Base-by-base conservation (phyloP, 805 yeast species). In the Suhomyces faveliae region DNA sequence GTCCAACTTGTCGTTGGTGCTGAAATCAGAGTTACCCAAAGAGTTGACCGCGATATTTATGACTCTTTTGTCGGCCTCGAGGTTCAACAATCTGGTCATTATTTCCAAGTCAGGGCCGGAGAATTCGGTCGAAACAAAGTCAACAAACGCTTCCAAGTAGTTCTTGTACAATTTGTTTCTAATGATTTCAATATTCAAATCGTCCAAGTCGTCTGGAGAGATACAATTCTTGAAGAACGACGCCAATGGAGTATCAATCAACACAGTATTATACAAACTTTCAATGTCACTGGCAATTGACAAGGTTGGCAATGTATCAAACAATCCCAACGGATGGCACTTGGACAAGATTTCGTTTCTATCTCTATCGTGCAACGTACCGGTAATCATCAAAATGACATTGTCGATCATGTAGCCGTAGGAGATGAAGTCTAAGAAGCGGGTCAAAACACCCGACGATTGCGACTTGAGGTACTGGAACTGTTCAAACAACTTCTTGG, bases 361-460 rank as follows among this genome's bases (percentile, higher is more conserved):
- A 68, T 95, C 97, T 61, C 98, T 80, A 62, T 91, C 96, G 64
- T 94, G 99, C 51, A 94, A 80, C 0, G 99, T 90, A 19, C 99
- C 99, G 1, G 97, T 91, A 62, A 94, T 92, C 86, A 94, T 87
- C 61, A 94, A 76, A 20, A 94, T 88, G 35, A 94, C 96, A 67
- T 94, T 94, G 71, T 94, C 99, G 62, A 94, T 95, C 99, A 94
- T 94, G 71, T 95, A 94, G 9, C 97, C 95, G 64, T 91, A 94
- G 40, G 95, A 85, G 64, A 95, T 89, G 66, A 74, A 95, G 66
- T 95, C 97, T 83, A 94, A 78, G 63, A 92, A 90, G 65, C 83
- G 81, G 38, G 89, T 74, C 61, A 92, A 73, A 27, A 85, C 86
- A 50, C 89, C 90, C 29, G 85, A 84, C 4, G 96, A 83, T 66